Evolutionary conservation across 129 eudicot species (phyloP), one percentile per base, ranked within the genome.

Genomic region (Artemisia tridentata): DNA sequence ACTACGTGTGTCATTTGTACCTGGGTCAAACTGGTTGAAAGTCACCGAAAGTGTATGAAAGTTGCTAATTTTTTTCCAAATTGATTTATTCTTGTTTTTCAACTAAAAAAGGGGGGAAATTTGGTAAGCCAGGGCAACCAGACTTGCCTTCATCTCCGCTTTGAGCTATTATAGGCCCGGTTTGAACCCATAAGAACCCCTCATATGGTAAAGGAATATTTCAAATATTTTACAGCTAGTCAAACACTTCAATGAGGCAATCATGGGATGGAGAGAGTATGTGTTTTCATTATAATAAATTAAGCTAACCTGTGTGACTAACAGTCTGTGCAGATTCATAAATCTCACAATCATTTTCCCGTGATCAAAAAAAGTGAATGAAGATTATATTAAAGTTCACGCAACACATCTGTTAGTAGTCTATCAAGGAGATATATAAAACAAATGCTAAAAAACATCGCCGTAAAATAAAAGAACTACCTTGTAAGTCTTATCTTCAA

Each of bases 401-500:
- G 97, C 98, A 74, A 93, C 89, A 18, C 98, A 62, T 49, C 4
- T 52, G 48, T 52, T 5, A 31, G 50, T 59, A 57, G 43, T 67
- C 64, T 49, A 50, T 18, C 10, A 68, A 51, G 43, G 47, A 20
- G 17, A 38, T 62, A 4, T n/a, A 25, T 63, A n/a, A 29, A 9
- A 7, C n/a, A 11, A 59, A 10, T 27, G 41, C 53, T 53, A 67
- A 65, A 10, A 56, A 52, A 79, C 21, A 25, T 49, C 38, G 29
- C 27, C 9, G n/a, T 5, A n/a, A 23, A 9, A 49, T 58, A 10
- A 25, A 46, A 78, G 27, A 63, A 67, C 11, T 67, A 89, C 97
- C 97, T 89, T 84, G 78, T 89, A 89, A 38, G 98, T 93, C 84
- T 89, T 93, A 84, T 93, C 98, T 68, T 96, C 98, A 71, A 93